A percentile compares a stretch with the other conserved stretches of the same genome.
phyloP scores from a whole-genome alignment of 192 early-diverging fungal species.

The Gigaspora rosea region DNA sequence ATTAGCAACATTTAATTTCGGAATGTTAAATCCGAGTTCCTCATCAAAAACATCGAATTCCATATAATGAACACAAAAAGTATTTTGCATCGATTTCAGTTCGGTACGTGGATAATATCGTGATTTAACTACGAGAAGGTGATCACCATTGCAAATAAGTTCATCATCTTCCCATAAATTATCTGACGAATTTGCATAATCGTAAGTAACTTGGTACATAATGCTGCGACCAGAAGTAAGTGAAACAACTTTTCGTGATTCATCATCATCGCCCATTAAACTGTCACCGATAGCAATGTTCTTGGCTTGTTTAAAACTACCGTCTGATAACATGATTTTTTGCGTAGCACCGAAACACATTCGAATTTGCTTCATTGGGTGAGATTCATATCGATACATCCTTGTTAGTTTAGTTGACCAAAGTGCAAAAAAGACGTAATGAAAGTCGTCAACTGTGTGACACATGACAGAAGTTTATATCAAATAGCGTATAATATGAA shows the following conservation, averaged over 20 bases:
- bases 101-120: neutral
- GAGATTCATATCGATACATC: no score
- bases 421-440: no score
- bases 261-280: neutral
- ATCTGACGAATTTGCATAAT: neutral
- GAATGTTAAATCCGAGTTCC: neutral
- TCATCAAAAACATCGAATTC: neutral
- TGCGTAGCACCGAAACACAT: no score
- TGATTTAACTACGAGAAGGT: neutral
- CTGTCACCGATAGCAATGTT: neutral
- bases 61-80: neutral
- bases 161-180: neutral
- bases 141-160: neutral
- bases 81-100: neutral
- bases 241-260: neutral
- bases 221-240: neutral
- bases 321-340: neutral
- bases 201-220: neutral
- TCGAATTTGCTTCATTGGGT: no score
- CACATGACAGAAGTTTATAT: no score
- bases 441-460: no score
- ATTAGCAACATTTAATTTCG: neutral
- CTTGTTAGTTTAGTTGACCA: no score
- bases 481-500: no score
- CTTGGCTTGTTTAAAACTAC: neutral